Percentiles rank a stretch among this genome's conserved stretches.
Conservation (phyloP, 768 basidiomycete genomes). For the Psilocybe subaeruginosa region DNA sequence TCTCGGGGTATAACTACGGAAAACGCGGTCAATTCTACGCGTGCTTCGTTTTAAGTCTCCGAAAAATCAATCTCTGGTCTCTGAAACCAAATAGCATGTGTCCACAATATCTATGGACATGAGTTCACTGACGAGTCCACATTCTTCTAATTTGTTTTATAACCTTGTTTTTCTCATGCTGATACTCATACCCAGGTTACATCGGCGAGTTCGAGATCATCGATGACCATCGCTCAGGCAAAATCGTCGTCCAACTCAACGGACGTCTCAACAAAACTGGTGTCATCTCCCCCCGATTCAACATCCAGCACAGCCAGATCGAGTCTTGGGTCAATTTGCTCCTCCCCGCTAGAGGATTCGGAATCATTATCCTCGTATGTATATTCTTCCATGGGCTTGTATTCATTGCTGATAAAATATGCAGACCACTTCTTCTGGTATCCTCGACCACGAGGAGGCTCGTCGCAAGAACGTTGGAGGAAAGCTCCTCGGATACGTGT, state of each 20-base stretch:
- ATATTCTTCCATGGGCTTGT: background rate
- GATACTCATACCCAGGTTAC: conserved; percentile 63
- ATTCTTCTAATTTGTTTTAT: conserved; percentile 26
- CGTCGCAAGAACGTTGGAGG: conserved; percentile 98
- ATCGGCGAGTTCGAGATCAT: conserved; percentile 99
- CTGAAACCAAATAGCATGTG: conserved; percentile 64
- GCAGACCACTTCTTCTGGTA: conserved; percentile 96
- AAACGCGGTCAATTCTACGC: conserved; percentile 64
- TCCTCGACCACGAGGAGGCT: conserved; percentile 98
- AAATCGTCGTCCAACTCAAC: conserved; percentile 98
- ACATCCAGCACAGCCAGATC: conserved; percentile 91
- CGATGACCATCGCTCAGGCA: conserved; percentile 98
- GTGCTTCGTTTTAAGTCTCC: conserved; percentile 85
- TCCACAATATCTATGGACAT: conserved; percentile 37
- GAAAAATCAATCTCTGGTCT: conserved; percentile 59
- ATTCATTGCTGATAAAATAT: conserved; percentile 4
- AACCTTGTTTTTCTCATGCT: conserved; percentile 17
- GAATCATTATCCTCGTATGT: conserved; percentile 91
- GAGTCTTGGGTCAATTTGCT: conserved; percentile 97
- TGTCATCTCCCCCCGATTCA: conserved; percentile 99
- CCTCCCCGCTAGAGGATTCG: conserved; percentile 95
- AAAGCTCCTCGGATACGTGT: conserved; percentile 91
- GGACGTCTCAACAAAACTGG: conserved; percentile 99
- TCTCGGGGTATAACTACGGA: conserved; percentile 89
- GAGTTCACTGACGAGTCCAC: conserved; percentile 64